These are phyloP conservation scores for fission yeast (Schizosaccharomyces pombe) DNA, from an alignment of 805 yeast genomes.

Conservation along the genomic window DNA sequence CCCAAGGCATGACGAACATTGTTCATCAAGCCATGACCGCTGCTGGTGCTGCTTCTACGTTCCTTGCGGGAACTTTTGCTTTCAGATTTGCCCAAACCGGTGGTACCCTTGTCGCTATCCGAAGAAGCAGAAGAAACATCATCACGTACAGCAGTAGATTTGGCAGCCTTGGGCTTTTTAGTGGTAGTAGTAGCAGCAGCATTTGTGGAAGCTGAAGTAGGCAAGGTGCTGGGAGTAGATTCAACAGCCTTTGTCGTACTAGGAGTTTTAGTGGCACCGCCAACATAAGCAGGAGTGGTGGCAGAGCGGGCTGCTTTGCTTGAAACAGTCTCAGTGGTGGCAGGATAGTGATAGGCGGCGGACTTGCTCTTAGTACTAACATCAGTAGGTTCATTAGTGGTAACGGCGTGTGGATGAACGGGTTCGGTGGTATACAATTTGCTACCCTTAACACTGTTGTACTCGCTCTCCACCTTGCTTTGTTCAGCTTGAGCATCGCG, in stretches of 20 bases:
- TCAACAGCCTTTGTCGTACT: no score
- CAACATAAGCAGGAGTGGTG: background rate
- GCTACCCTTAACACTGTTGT: background rate
- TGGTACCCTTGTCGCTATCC: no score
- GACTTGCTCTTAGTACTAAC: background rate
- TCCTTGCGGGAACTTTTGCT: no score
- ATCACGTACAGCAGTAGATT: no score
- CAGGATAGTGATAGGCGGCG: background rate
- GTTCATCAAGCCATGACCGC: background rate
- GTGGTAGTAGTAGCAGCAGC: background rate
- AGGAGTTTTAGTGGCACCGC: no score
- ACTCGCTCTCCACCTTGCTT: background rate
- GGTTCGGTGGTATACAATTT: no score
- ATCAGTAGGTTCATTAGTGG: background rate
- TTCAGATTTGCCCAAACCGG: no score
- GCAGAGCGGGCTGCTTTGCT: background rate
- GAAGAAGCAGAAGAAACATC: no score
- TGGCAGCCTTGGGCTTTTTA: no score
- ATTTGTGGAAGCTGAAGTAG: background rate
- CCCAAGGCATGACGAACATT: background rate
- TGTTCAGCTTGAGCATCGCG: background rate
- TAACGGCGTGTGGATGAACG: no score
- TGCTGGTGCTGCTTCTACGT: background rate
- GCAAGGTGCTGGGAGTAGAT: background rate
- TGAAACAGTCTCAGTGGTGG: background rate